A percentile compares a stretch with the other conserved stretches of the same genome.
Evolutionary conservation across 2,329 filamentous ascomycete genomes (phyloP).

Genomic region (Monilinia polystroma): DNA sequence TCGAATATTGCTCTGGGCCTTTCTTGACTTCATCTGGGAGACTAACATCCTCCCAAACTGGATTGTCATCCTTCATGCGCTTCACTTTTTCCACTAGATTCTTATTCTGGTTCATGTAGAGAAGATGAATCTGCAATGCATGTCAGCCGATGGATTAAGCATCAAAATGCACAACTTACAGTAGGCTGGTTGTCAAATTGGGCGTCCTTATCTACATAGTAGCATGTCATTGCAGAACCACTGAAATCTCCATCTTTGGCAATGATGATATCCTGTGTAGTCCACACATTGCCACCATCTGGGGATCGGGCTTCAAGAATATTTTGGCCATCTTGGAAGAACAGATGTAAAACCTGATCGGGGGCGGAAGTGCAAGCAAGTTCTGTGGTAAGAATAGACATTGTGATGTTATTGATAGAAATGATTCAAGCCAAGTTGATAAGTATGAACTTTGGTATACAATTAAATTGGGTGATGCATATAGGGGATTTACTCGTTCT

Average conservation of each 20-base stretch:
- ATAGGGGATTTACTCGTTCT: neutral
- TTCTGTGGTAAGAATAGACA: conserved; percentile 18
- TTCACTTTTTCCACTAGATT: conserved; percentile 14
- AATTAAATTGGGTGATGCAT: neutral
- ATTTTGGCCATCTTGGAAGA: conserved; percentile 10
- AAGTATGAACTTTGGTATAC: neutral
- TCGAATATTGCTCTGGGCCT: conserved; percentile 18
- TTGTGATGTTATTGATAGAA: neutral
- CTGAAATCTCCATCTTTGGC: conserved; percentile 5
- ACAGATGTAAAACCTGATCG: conserved; percentile 13
- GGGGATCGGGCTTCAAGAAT: conserved; percentile 19
- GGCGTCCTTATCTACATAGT: conserved; percentile 20
- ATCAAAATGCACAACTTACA: neutral
- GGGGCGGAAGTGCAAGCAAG: conserved; percentile 11
- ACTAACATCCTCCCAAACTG: conserved; percentile 13
- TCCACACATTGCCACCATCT: conserved; percentile 13
- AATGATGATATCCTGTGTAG: conserved; percentile 17
- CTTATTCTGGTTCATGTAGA: conserved; percentile 11
- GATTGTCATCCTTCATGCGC: conserved; percentile 14
- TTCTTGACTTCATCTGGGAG: conserved; percentile 13
- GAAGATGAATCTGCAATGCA: conserved; percentile 15
- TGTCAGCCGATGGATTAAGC: neutral
- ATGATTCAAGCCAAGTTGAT: neutral
- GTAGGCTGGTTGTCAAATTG: conserved; percentile 9
- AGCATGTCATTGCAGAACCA: conserved; percentile 17